Conservation (phyloP, 1,284 basidiomycete species). For the Irpex rosettiformis region DNA sequence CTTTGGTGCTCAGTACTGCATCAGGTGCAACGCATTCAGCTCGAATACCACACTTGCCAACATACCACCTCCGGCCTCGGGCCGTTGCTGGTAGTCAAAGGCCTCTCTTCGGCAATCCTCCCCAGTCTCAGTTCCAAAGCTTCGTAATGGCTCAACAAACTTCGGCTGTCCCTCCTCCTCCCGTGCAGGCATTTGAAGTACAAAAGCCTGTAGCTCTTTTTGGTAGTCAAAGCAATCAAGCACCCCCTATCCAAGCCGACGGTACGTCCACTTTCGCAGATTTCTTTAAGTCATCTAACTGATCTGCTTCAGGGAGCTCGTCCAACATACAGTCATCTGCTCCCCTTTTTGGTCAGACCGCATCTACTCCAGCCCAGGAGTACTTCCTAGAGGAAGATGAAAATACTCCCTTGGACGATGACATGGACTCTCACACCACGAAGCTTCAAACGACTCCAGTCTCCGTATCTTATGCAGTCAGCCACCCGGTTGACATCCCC, state of each 20-base stretch:
- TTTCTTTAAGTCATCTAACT: too few species aligned
- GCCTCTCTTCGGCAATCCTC: too few species aligned
- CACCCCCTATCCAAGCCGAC: too few species aligned
- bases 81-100: constrained; percentile 12
- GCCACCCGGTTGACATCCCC: constrained; percentile 45
- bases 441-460: background rate
- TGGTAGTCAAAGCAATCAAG: too few species aligned
- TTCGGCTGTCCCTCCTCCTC: background rate
- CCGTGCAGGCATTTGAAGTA: background rate
- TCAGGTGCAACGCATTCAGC: constrained; percentile 16
- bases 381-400: background rate
- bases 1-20: constrained; percentile 52
- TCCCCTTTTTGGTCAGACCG: too few species aligned
- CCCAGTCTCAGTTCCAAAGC: constrained; percentile 14
- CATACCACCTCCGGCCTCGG: constrained; percentile 14
- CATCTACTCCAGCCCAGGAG: too few species aligned
- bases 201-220: background rate
- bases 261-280: too few species aligned
- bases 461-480: constrained; percentile 46
- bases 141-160: background rate
- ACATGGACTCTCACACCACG: background rate
- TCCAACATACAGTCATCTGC: too few species aligned
- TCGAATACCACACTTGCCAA: constrained; percentile 10
- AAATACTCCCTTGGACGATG: background rate
- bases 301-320: too few species aligned